Evolutionary conservation across 1,139 yeast genomes (phyloP).

Genomic region (Hanseniaspora uvarum): DNA sequence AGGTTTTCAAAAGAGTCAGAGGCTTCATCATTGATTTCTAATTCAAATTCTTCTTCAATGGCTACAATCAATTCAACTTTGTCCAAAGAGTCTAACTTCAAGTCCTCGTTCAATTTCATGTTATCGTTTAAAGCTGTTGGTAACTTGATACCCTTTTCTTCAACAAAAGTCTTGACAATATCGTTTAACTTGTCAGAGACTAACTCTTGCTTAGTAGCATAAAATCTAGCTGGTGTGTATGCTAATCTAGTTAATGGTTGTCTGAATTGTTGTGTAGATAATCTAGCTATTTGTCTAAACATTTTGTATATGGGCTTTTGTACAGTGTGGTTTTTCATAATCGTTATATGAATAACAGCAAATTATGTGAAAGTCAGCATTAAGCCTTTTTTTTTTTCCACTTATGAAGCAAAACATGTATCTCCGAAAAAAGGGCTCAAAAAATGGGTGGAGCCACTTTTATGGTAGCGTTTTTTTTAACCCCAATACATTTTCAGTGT

Average conservation of each 20-base stretch:
- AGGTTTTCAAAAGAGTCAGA: constrained; percentile 40
- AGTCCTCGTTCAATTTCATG: constrained; percentile 32
- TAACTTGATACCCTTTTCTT: constrained; percentile 13
- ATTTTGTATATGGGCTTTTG: background rate
- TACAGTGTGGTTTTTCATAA: background rate
- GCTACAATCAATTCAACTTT: constrained; percentile 64
- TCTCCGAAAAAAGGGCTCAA: background rate
- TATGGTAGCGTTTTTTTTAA: background rate
- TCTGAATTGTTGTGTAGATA: constrained; percentile 6
- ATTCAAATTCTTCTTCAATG: constrained; percentile 60
- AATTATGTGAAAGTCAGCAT: no score
- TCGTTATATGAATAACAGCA: background rate
- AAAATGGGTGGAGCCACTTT: no score
- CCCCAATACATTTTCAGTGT: no score
- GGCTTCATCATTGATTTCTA: constrained; percentile 55
- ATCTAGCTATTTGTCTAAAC: constrained; percentile 11
- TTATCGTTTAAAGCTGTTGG: constrained; percentile 18
- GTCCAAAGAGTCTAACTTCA: constrained; percentile 62
- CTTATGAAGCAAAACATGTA: no score
- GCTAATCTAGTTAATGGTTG: background rate
- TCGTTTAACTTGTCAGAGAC: constrained; percentile 14
- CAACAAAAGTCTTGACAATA: constrained; percentile 12
- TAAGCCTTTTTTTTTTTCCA: no score
- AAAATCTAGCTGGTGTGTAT: background rate
- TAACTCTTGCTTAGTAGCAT: constrained; percentile 6